Evolutionary conservation across 2,329 filamentous ascomycete genomes (phyloP).

Genomic region (Hypoxylon sp.): DNA sequence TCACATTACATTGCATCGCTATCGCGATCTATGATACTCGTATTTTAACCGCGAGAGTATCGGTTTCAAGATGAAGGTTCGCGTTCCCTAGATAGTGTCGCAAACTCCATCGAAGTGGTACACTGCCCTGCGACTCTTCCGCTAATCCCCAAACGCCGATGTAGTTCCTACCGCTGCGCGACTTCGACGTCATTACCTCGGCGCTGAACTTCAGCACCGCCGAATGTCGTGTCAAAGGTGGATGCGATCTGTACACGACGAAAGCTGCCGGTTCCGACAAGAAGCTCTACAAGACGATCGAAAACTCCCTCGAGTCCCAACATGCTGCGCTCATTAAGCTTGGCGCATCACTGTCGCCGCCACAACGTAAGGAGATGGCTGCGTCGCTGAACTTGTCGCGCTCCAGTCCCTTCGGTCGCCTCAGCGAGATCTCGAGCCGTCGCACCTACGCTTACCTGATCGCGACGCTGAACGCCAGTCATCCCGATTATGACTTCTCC

Average conservation of each 20-base stretch:
- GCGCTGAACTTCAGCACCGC: constrained; percentile 96
- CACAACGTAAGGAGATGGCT: constrained; percentile 77
- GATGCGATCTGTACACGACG: constrained; percentile 96
- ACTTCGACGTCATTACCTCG: constrained; percentile 91
- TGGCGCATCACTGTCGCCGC: constrained; percentile 87
- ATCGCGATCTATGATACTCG: constrained; percentile 27
- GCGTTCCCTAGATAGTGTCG: constrained; percentile 17
- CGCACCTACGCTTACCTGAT: constrained; percentile 96
- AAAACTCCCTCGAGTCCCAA: constrained; percentile 88
- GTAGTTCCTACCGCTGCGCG: constrained; percentile 86
- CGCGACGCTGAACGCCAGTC: constrained; percentile 93
- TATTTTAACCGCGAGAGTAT: constrained; percentile 24
- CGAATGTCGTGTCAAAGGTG: constrained; percentile 90
- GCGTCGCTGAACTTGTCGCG: constrained; percentile 79
- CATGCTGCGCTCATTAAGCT: constrained; percentile 89
- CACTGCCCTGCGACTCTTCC: neutral
- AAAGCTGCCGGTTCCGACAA: constrained; percentile 96
- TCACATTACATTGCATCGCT: constrained; percentile 4
- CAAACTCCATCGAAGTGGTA: neutral
- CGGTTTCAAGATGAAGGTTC: constrained; percentile 48
- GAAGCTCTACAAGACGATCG: constrained; percentile 96
- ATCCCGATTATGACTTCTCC: constrained; percentile 97
- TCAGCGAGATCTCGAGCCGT: constrained; percentile 88
- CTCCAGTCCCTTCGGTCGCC: constrained; percentile 89
- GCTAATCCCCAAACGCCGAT: constrained; percentile 53